These are phyloP conservation scores for Chalaropsis thielavioides DNA, from an alignment of 2,329 filamentous ascomycete species.

Conservation along the genomic window DNA sequence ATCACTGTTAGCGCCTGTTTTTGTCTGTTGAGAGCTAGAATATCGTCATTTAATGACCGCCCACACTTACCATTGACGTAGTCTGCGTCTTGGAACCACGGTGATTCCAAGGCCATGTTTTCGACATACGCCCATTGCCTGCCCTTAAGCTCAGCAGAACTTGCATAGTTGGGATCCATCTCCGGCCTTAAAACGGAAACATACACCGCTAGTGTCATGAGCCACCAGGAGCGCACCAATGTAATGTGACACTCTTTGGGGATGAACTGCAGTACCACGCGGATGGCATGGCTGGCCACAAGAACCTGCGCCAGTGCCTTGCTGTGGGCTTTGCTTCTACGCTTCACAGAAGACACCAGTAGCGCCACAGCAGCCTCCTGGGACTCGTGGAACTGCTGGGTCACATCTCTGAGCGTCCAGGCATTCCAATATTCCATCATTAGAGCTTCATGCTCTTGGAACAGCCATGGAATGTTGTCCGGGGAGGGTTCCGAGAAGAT, in stretches of 20 bases:
- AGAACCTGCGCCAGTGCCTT: slow-evolving; percentile 73
- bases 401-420: slow-evolving; percentile 52
- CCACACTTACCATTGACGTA: slow-evolving; percentile 59
- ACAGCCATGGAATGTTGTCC: slow-evolving; percentile 48
- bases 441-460: slow-evolving; percentile 52
- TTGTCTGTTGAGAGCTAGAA: neutral
- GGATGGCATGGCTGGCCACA: slow-evolving; percentile 73
- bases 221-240: slow-evolving; percentile 78
- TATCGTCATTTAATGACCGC: no score
- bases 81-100: slow-evolving; percentile 59
- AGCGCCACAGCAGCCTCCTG: slow-evolving; percentile 48
- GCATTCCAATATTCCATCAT: slow-evolving; percentile 84
- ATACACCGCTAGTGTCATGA: slow-evolving; percentile 66
- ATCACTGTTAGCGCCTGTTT: neutral
- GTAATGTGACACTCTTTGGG: slow-evolving; percentile 57
- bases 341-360: slow-evolving; percentile 44
- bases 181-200: slow-evolving; percentile 58
- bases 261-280: slow-evolving; percentile 68
- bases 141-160: slow-evolving; percentile 41
- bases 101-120: slow-evolving; percentile 52
- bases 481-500: slow-evolving; percentile 45
- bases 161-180: slow-evolving; percentile 52
- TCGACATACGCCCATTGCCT: slow-evolving; percentile 67
- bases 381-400: slow-evolving; percentile 60
- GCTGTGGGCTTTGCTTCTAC: slow-evolving; percentile 53